Base-by-base conservation (phyloP, 106 monocot species). In the Acorus calamus region DNA sequence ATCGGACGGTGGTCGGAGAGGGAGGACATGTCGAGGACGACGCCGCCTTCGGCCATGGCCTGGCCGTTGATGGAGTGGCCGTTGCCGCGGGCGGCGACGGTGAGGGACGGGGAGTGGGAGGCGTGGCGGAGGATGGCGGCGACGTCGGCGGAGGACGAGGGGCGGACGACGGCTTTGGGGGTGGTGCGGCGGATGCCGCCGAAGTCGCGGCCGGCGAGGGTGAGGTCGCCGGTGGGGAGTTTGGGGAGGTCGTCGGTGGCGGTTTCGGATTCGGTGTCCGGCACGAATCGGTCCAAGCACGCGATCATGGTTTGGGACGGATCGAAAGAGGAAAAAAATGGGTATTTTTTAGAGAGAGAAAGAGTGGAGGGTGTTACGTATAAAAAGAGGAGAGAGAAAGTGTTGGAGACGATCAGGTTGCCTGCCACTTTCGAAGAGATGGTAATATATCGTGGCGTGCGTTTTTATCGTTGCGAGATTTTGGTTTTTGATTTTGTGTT, bases 51-150 rank as follows among this genome's bases (percentile, higher is more conserved):
- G 6, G 88, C 79, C 67, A 76, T 67, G 42, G 92, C 73, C 73
- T 92, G 92, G 45, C 92, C 92, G 52, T 62, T 11, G 46, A 85
- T 66, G 7, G 88, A 85, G 85, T 93, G 92, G 3, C 88, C 92
- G 75, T 85, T 85, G 50, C 92, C 92, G 9, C 92, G 79, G 3
- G 92, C 72, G 0, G 92, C 77, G 53, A 92, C 62, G 6, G 79
- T 69, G 47, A 92, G 69, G 45, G 8, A 1, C 11, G 46, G 14
- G 11, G 73, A 56, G 46, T 52, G 45, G 14, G 62, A 11, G 11
- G 77, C 74, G 42, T 62, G 54, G 49, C 73, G 60, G 55, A 82
- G 58, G 44, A 51, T 14, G 4, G 12, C 6, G 50, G 66, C 57
- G 7, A 79, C 78, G 65, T 81, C 81, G n/a, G 56, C 59, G 2